Evolutionary conservation across 176 grass and related monocot species (phyloP).

Genomic region (Themeda triandra): DNA sequence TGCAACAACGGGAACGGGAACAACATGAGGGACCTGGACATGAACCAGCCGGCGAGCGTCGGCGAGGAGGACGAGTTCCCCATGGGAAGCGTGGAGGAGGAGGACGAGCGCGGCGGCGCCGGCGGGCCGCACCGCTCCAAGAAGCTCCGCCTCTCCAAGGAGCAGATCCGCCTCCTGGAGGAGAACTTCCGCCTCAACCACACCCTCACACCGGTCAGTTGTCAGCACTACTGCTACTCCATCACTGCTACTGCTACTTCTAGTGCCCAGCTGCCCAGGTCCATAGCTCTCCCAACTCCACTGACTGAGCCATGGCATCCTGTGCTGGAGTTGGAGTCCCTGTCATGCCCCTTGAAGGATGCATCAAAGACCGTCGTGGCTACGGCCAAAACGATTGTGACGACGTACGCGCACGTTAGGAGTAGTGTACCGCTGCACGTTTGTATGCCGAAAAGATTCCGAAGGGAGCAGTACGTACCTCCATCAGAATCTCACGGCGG

Average conservation of each 20-base stretch:
- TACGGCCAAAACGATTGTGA: not conserved
- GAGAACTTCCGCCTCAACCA: conserved; percentile 94
- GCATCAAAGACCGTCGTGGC: not conserved
- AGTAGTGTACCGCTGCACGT: not conserved
- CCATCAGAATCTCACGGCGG: not conserved
- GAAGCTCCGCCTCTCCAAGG: conserved; percentile 92
- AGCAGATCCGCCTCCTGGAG: conserved; percentile 84
- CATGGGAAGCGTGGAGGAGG: conserved; percentile 76
- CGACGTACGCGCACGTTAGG: not conserved
- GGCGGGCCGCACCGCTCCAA: conserved; percentile 59
- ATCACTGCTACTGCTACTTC: too few relatives aligned
- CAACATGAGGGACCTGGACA: conserved; percentile 83
- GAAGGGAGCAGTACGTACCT: not conserved
- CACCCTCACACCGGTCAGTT: conserved; percentile 68
- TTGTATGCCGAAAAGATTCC: not conserved
- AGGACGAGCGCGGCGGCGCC: conserved; percentile 40
- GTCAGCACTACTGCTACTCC: not conserved
- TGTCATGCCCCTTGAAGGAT: not conserved
- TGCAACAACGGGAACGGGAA: conserved; percentile 26
- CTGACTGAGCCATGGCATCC: not conserved
- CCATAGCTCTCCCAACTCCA: too few relatives aligned
- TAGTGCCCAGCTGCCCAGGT: too few relatives aligned
- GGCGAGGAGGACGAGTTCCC: conserved; percentile 82
- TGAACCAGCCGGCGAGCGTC: conserved; percentile 85
- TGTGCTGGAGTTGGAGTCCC: not conserved